Conservation (phyloP, 2,329 filamentous ascomycete genomes). For the Pseudogymnoascus sp. region DNA sequence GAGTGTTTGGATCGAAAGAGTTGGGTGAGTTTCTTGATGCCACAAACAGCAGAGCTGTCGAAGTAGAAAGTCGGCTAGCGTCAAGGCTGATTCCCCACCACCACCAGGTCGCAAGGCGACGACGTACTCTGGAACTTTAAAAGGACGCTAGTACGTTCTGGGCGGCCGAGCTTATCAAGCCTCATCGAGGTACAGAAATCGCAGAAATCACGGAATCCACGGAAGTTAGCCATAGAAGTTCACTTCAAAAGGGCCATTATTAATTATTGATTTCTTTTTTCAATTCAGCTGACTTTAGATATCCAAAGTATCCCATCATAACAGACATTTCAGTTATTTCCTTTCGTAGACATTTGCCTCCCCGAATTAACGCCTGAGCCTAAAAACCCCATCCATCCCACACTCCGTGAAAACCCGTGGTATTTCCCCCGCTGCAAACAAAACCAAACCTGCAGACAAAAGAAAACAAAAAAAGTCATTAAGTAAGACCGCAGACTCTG, state of each 20-base stretch:
- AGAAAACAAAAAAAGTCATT: neutral
- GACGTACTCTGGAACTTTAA: conserved; percentile 1
- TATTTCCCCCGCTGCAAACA: neutral
- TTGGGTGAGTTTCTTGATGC: neutral
- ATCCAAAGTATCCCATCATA: neutral
- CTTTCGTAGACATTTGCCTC: neutral
- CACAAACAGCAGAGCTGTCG: conserved; percentile 1
- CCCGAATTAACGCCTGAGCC: neutral
- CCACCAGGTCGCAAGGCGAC: neutral
- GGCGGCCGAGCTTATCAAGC: neutral
- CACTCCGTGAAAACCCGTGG: conserved; percentile 3
- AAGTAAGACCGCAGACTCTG: neutral
- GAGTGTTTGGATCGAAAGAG: neutral
- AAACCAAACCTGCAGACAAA: neutral
- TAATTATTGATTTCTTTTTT: neutral
- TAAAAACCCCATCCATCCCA: neutral
- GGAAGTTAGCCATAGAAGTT: neutral
- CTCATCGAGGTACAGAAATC: neutral
- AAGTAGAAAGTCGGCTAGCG: conserved; percentile 1
- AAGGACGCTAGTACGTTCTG: neutral
- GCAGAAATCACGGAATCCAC: neutral
- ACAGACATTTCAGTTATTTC: neutral
- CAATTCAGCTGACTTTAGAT: neutral
- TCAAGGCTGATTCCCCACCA: conserved; percentile 2
- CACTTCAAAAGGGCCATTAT: neutral